Evolutionary conservation across 225 moss, liverwort and hornwort genomes (phyloP), one percentile per base, ranked within the genome.

Genomic region (Straminergon stramineum): DNA sequence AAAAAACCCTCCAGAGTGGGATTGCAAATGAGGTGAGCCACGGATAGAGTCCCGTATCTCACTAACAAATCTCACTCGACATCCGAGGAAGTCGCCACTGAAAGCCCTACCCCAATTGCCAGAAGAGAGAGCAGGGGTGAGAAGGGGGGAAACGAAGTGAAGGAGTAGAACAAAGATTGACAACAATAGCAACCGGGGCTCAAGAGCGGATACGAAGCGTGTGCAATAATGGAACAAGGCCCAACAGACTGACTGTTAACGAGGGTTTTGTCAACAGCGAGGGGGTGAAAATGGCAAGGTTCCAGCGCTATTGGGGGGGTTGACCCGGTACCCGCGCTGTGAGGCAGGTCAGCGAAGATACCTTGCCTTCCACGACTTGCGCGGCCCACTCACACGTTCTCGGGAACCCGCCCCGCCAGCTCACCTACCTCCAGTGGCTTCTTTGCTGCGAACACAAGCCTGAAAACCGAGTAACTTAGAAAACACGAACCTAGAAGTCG

Each of bases 341-440:
- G 24, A 84, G 34, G 85, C 87, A 88, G 90, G 90, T 90, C 90
- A 88, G 93, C 90, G 91, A 79, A 89, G 88, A 91, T 91, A 84
- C 92, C 90, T 89, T 91, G 56, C 88, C 88, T 63, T 58, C 75
- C 93, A 91, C 92, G 89, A 92, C 92, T 91, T 79, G 74, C 60
- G 89, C 84, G 88, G 69, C 91, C 91, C 91, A 93, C 85, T 86
- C 79, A 90, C 91, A 92, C 91, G 92, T 89, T 84, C 93, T 87
- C 71, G 60, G 67, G 84, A 68, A 83, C 75, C 83, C 32, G 32
- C 12, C 58, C 48, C 17, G 79, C 87, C 87, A 87, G 79, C 79
- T 79, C 87, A 87, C 79, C 66, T 43, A 43, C 65, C 66, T 27
- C 22, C 7, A 14, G 48, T 13, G 48, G 7, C 43, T 74, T 37